These are phyloP conservation scores for Lasiodiplodia sp. DNA, from an alignment of 2,329 filamentous ascomycete genomes.

Conservation along the genomic window DNA sequence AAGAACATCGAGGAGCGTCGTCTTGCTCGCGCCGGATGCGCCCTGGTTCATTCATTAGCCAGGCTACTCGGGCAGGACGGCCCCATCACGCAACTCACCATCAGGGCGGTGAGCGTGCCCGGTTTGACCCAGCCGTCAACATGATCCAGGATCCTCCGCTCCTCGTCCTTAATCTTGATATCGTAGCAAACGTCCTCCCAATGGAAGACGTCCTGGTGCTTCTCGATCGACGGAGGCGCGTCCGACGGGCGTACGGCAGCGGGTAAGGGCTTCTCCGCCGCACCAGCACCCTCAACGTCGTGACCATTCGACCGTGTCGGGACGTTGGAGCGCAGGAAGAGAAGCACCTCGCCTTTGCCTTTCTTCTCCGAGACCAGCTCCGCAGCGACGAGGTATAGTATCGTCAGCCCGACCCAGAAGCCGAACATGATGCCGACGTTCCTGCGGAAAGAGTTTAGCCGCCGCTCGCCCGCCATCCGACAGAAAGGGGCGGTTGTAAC, in stretches of 20 bases:
- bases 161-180: conserved; percentile 76
- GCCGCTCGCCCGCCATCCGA: too few relatives aligned
- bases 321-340: conserved; percentile 39
- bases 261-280: too few relatives aligned
- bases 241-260: neutral
- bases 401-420: conserved; percentile 44
- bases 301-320: conserved; percentile 27
- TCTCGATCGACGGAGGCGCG: conserved; percentile 48
- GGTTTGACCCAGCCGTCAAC: conserved; percentile 91
- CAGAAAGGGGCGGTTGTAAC: too few relatives aligned
- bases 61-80: too few relatives aligned
- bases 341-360: conserved; percentile 52
- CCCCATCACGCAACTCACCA: conserved; percentile 55
- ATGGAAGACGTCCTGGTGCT: conserved; percentile 76
- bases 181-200: conserved; percentile 79
- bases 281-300: conserved; percentile 29
- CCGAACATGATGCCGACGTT: conserved; percentile 51
- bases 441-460: neutral
- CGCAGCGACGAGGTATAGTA: conserved; percentile 45
- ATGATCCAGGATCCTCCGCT: conserved; percentile 75
- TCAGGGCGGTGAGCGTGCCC: conserved; percentile 81
- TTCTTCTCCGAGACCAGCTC: conserved; percentile 51
- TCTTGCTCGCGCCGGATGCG: conserved; percentile 77
- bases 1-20: conserved; percentile 81
- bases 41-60: neutral